Conservation (phyloP, 179 eudicot genomes). For the Vitellaria paradoxa region DNA sequence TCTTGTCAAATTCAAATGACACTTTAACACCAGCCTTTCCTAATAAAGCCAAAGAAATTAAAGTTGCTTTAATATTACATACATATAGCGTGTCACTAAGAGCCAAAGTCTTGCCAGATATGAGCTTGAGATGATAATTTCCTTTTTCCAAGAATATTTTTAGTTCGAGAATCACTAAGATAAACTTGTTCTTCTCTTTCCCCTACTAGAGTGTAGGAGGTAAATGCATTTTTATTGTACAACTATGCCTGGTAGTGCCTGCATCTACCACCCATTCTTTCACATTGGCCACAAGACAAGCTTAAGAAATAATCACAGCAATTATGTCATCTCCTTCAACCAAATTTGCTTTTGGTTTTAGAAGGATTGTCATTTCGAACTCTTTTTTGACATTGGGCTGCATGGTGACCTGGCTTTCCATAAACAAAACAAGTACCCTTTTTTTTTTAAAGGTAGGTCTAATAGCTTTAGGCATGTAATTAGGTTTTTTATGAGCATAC, state of each 20-base stretch:
- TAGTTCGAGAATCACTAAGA: background rate
- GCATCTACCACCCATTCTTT: conserved; percentile 11
- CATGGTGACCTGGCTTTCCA: background rate
- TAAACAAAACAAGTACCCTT: background rate
- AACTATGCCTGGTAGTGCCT: conserved; percentile 1
- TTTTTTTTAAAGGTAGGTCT: no score
- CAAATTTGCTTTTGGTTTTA: background rate
- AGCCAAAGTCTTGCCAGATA: background rate
- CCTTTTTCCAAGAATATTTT: background rate
- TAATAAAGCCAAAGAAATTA: background rate
- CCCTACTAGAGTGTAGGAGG: background rate
- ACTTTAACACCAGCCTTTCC: background rate
- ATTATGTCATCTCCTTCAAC: background rate
- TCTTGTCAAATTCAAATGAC: background rate
- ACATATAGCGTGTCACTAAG: background rate
- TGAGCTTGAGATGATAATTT: conserved; percentile 9
- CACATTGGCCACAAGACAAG: background rate
- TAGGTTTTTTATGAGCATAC: no score
- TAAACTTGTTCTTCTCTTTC: conserved; percentile 5
- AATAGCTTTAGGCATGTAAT: no score
- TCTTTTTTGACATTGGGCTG: background rate
- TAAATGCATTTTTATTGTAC: background rate
- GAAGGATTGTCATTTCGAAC: background rate
- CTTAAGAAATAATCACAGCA: background rate
- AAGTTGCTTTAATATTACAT: background rate